Evolutionary conservation across 352 stramenopile species (phyloP).

Genomic region (Globisporangium cylindrosporum): DNA sequence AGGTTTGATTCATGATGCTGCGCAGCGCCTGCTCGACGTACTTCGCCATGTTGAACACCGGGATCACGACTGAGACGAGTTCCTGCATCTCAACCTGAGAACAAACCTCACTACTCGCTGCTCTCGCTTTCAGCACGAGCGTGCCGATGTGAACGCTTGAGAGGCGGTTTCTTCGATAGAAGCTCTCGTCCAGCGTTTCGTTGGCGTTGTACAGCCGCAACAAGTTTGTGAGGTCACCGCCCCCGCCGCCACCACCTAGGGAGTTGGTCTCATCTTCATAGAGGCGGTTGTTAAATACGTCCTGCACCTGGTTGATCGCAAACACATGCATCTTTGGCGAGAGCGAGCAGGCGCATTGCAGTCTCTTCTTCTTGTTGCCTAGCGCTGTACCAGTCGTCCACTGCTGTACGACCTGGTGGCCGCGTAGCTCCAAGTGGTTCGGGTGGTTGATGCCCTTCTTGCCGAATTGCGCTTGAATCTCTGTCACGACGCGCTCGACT

Average conservation of each 20-base stretch:
- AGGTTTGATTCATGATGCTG: constrained; percentile 39
- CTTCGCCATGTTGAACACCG: constrained; percentile 55
- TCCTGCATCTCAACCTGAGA: neutral
- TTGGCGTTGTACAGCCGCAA: constrained; percentile 28
- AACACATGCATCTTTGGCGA: constrained; percentile 72
- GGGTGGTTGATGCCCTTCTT: constrained; percentile 44
- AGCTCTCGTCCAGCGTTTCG: constrained; percentile 47
- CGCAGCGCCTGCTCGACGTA: constrained; percentile 44
- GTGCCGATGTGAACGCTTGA: constrained; percentile 80
- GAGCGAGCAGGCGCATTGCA: constrained; percentile 43
- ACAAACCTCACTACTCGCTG: neutral
- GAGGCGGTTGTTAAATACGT: constrained; percentile 70
- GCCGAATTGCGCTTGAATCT: constrained; percentile 25
- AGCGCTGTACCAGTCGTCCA: constrained; percentile 1
- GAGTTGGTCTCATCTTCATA: constrained; percentile 26
- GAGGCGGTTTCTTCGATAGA: constrained; percentile 56
- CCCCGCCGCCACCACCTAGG: constrained; percentile 15
- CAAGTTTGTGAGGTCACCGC: constrained; percentile 31
- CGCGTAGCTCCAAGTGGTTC: constrained; percentile 62
- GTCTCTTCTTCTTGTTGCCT: constrained; percentile 19
- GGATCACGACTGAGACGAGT: constrained; percentile 68
- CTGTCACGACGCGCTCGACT: constrained; percentile 30
- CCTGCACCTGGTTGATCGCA: constrained; percentile 85
- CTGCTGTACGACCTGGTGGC: constrained; percentile 42
- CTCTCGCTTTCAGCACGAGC: constrained; percentile 34